A percentile compares a stretch with the other conserved stretches of the same genome.
Evolutionary conservation across 2,329 filamentous ascomycete species (phyloP).

Genomic region (Colletotrichum cuscutae): DNA sequence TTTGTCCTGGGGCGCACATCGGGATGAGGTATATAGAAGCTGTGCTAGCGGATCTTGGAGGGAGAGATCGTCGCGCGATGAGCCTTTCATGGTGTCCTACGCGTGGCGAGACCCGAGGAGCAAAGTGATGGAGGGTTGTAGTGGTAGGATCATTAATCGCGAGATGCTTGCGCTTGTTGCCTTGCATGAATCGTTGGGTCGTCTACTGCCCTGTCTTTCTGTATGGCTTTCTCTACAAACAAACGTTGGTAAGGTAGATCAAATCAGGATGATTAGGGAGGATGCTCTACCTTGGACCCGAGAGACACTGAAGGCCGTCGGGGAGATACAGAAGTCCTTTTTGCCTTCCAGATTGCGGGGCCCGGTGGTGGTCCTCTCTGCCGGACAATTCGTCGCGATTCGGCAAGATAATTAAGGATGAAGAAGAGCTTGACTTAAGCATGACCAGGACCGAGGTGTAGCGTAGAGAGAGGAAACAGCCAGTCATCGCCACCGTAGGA

Average conservation of each 20-base stretch:
- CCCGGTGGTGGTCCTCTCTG: background rate
- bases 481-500: background rate
- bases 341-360: background rate
- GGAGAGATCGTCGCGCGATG: background rate
- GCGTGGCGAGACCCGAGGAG: background rate
- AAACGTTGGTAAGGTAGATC: background rate
- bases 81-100: background rate
- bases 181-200: background rate
- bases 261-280: background rate
- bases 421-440: slow-evolving; percentile 15
- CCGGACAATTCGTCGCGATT: background rate
- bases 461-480: background rate
- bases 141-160: background rate
- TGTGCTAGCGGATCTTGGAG: background rate
- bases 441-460: background rate
- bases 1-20: background rate
- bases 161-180: background rate
- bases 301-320: background rate
- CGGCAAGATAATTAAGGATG: background rate
- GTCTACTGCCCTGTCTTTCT: background rate
- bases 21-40: background rate
- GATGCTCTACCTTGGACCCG: background rate
- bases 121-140: background rate
- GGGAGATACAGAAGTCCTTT: background rate
- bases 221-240: no score